These are phyloP conservation scores for Verticillium nonalfalfae DNA, from an alignment of 2,329 filamentous ascomycete species.

Conservation along the genomic window DNA sequence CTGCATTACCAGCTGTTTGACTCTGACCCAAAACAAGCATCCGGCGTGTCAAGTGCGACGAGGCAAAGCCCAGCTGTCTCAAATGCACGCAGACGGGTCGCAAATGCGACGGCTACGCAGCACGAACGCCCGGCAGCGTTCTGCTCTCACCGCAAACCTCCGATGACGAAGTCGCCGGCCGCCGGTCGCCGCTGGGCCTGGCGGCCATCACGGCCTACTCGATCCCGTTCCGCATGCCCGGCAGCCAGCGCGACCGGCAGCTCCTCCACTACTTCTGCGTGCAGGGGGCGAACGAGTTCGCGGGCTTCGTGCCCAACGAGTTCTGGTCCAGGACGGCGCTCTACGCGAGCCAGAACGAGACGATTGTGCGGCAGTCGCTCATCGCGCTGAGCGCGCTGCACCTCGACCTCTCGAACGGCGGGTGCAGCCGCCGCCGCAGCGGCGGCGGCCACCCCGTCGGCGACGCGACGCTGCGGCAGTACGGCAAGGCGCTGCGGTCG, in stretches of 20 bases:
- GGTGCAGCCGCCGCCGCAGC: too few species aligned
- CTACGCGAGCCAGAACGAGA: conserved; percentile 7
- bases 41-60: conserved; percentile 51
- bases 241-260: conserved; percentile 10
- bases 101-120: conserved; percentile 48
- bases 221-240: conserved; percentile 10
- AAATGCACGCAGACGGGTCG: conserved; percentile 49
- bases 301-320: conserved; percentile 6
- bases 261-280: conserved; percentile 13
- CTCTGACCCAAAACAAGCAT: conserved; percentile 25
- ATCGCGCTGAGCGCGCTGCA: conserved; percentile 10
- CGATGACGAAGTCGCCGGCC: neutral
- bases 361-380: conserved; percentile 8
- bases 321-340: conserved; percentile 10
- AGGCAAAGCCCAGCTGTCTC: conserved; percentile 43
- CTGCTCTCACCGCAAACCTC: too few species aligned
- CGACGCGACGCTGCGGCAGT: neutral
- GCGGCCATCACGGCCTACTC: conserved; percentile 4
- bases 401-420: neutral
- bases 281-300: conserved; percentile 6
- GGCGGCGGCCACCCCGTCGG: neutral
- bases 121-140: neutral
- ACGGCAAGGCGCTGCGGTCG: conserved; percentile 8
- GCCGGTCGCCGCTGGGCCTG: neutral
- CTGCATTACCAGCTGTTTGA: too few species aligned